These are phyloP conservation scores for Graphiopsis chlorocephala DNA, from an alignment of 2,329 filamentous ascomycete species.

Conservation along the genomic window DNA sequence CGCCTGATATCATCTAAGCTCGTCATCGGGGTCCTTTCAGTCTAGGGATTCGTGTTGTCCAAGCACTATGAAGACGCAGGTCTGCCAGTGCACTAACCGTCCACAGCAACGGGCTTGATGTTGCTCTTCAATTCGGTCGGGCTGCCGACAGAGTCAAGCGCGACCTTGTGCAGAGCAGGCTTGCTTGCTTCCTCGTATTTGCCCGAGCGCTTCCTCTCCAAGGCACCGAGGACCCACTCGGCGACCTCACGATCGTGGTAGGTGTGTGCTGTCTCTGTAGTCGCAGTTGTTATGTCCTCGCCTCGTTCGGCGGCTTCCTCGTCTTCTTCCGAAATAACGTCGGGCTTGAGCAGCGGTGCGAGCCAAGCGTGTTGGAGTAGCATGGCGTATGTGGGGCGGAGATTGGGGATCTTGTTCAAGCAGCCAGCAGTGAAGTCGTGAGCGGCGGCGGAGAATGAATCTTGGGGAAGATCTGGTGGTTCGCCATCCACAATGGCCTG, in stretches of 20 bases:
- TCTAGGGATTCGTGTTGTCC: background rate
- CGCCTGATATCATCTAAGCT: background rate
- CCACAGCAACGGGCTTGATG: constrained; percentile 12
- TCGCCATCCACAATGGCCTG: constrained; percentile 97
- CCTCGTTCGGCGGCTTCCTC: constrained; percentile 54
- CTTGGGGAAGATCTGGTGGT: constrained; percentile 79
- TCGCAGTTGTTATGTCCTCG: constrained; percentile 23
- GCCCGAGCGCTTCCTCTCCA: constrained; percentile 65
- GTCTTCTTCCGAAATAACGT: constrained; percentile 68
- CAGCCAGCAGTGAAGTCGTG: constrained; percentile 86
- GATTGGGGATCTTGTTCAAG: constrained; percentile 85
- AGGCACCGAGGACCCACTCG: constrained; percentile 72
- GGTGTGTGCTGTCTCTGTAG: constrained; percentile 33
- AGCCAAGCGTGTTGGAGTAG: constrained; percentile 90
- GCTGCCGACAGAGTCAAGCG: constrained; percentile 60
- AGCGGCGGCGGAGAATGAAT: constrained; percentile 74
- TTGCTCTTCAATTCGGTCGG: constrained; percentile 4
- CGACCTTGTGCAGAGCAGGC: constrained; percentile 84
- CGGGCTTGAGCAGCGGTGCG: constrained; percentile 68
- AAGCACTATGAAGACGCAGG: background rate
- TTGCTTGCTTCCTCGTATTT: constrained; percentile 56
- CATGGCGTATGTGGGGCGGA: constrained; percentile 91
- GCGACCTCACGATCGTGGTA: constrained; percentile 75
- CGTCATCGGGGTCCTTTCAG: background rate
- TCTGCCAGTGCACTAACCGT: background rate